Base-by-base conservation (phyloP, 2,329 filamentous ascomycete genomes). In the Cercospora zeina region DNA sequence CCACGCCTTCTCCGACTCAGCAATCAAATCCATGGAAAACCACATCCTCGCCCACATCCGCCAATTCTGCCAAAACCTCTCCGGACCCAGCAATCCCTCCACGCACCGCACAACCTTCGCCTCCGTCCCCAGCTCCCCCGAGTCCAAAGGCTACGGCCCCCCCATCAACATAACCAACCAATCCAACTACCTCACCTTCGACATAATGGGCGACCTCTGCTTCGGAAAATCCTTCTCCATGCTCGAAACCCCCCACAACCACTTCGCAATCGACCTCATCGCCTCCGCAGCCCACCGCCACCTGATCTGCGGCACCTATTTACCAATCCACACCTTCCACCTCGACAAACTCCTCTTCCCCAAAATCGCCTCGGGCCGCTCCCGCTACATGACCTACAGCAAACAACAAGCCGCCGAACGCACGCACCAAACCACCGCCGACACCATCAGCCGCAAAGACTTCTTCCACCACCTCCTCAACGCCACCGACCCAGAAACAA, bases 1-100 rank as follows among this genome's bases (percentile, higher is more conserved):
- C 64, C 78, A 80, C 65, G 80, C 79, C 1, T 82, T 81, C 64
- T 79, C 75, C 9, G 77, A 81, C 51, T 59, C 68, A 1, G 79
- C 80, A 1, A 77, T 82, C 39, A 77, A 78, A 61, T 76, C 71
- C 33, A 69, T 81, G 58, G 81, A 82, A 69, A 75, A 75, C 64
- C 77, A 78, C 50, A 78, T 82, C 58, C 64, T 80, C 19, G 75
- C 73, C 6, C 76, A 78, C 55, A 75, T 82, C 3, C 72, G 78
- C 2, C 73, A 76, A 8, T 77, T 76, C 31, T 77, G 76, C 65
- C 68, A 72, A 14, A 66, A 67, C 45, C 64, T 76, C 19, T 71
- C 68, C 3, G 64, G 58, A 16, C 59, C 66, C 8, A 30, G 7
- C 19, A 10, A 27, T 14, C n/a, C 11, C 24, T 27, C 24, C 3